These are phyloP conservation scores for Talaromyces trachyspermus DNA, from an alignment of 495 filamentous ascomycete genomes.

Conservation along the genomic window DNA sequence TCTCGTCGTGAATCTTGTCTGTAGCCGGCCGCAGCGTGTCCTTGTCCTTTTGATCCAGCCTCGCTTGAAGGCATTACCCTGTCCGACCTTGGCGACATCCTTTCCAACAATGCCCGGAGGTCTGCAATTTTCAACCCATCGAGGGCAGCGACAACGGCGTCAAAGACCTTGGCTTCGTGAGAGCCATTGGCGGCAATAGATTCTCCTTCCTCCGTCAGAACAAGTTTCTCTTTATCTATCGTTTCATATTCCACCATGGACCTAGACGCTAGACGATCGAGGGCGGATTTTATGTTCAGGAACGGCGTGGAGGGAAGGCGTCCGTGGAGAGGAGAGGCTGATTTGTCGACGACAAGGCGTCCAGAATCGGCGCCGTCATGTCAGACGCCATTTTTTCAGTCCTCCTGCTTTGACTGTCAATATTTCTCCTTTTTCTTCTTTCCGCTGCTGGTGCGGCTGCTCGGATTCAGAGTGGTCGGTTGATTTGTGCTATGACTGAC, in stretches of 20 bases:
- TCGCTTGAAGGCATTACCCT: slow-evolving; percentile 91
- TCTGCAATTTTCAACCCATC: slow-evolving; percentile 77
- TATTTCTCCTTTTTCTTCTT: neutral
- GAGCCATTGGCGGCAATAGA: slow-evolving; percentile 76
- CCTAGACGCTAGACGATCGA: slow-evolving; percentile 76
- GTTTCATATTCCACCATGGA: slow-evolving; percentile 83
- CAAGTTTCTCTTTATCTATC: slow-evolving; percentile 67
- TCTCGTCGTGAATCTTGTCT: slow-evolving; percentile 69
- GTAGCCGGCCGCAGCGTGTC: slow-evolving; percentile 51
- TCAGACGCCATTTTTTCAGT: slow-evolving; percentile 50
- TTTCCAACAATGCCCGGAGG: slow-evolving; percentile 66
- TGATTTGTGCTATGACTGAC: slow-evolving; percentile 4
- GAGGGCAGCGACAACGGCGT: slow-evolving; percentile 68
- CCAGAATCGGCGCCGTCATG: slow-evolving; percentile 57
- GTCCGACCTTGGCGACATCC: slow-evolving; percentile 81
- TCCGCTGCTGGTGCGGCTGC: no score
- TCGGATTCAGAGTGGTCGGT: slow-evolving; percentile 1
- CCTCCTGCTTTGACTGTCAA: neutral
- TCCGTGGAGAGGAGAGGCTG: slow-evolving; percentile 64
- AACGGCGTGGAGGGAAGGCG: slow-evolving; percentile 67
- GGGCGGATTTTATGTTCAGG: slow-evolving; percentile 69
- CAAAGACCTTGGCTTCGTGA: slow-evolving; percentile 92
- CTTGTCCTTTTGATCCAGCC: slow-evolving; percentile 93
- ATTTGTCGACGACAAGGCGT: slow-evolving; percentile 54
- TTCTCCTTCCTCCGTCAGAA: slow-evolving; percentile 72